Evolutionary conservation across 2,329 filamentous ascomycete genomes (phyloP).

Genomic region (Exophiala xenobiotica): DNA sequence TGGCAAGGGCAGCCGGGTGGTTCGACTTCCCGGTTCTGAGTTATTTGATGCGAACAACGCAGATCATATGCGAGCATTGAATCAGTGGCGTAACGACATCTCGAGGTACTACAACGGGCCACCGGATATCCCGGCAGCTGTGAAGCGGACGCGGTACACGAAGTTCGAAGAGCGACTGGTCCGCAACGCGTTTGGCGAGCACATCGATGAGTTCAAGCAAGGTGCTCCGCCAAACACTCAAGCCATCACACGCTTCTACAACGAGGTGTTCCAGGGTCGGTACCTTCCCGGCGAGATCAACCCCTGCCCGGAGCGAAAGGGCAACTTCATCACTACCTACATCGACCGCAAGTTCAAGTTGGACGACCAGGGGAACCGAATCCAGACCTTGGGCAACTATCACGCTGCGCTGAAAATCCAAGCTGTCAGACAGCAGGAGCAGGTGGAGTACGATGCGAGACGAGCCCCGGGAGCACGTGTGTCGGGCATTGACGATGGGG

Average conservation of each 20-base stretch:
- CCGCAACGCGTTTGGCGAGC: constrained; percentile 1
- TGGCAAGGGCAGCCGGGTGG: neutral
- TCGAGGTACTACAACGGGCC: neutral
- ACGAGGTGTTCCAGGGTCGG: constrained; percentile 4
- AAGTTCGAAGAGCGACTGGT: neutral
- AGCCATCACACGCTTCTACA: constrained; percentile 1
- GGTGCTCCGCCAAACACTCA: neutral
- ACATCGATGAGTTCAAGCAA: neutral
- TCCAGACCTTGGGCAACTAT: neutral
- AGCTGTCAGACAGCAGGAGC: neutral
- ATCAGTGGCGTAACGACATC: constrained; percentile 10
- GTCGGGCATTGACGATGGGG: too few species aligned
- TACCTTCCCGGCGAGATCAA: constrained; percentile 3
- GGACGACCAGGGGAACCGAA: neutral
- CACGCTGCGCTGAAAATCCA: neutral
- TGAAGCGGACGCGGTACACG: neutral
- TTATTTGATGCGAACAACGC: constrained; percentile 3
- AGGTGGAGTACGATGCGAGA: neutral
- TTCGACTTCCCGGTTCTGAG: constrained; percentile 1
- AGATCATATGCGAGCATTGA: constrained; percentile 9
- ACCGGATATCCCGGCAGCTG: neutral
- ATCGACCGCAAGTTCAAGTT: neutral
- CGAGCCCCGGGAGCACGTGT: too few species aligned
- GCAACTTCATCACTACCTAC: neutral
- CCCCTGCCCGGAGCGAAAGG: neutral